These are phyloP conservation scores for Pichia sp. DNA, from an alignment of 1,139 yeast genomes.

Conservation along the genomic window DNA sequence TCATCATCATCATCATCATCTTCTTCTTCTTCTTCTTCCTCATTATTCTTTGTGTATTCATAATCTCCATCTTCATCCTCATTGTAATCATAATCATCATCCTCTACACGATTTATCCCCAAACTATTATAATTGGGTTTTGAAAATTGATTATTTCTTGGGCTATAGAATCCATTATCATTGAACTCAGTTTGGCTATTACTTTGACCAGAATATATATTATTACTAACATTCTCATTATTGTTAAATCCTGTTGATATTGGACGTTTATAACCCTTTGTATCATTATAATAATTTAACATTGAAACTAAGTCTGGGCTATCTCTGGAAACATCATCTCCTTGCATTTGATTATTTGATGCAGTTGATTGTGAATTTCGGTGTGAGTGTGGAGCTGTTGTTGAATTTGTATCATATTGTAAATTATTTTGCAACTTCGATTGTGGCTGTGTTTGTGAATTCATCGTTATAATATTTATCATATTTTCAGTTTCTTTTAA, in stretches of 20 bases:
- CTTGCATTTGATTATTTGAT: background rate
- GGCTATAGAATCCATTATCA: background rate
- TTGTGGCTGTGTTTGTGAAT: background rate
- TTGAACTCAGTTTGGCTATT: background rate
- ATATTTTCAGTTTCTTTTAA: slow-evolving; percentile 7
- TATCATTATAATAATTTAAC: slow-evolving; percentile 8
- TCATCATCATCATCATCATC: slow-evolving; percentile 11
- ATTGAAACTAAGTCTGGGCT: slow-evolving; percentile 8
- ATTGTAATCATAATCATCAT: slow-evolving; percentile 1
- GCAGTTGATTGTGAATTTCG: background rate
- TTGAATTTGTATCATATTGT: background rate
- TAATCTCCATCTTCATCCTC: slow-evolving; percentile 12
- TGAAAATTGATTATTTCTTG: background rate
- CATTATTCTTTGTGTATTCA: slow-evolving; percentile 14
- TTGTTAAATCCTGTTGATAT: background rate
- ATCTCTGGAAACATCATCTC: background rate
- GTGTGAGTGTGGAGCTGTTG: background rate
- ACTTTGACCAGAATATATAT: background rate
- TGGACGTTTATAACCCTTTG: background rate
- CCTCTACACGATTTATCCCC: background rate
- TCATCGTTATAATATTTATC: slow-evolving; percentile 2
- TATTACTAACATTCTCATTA: background rate
- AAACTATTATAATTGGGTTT: background rate
- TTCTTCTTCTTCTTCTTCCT: slow-evolving; percentile 16
- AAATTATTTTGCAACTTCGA: background rate